phyloP scores from a whole-genome alignment of 2,329 filamentous ascomycete species.

The Sporothrix schenckii region DNA sequence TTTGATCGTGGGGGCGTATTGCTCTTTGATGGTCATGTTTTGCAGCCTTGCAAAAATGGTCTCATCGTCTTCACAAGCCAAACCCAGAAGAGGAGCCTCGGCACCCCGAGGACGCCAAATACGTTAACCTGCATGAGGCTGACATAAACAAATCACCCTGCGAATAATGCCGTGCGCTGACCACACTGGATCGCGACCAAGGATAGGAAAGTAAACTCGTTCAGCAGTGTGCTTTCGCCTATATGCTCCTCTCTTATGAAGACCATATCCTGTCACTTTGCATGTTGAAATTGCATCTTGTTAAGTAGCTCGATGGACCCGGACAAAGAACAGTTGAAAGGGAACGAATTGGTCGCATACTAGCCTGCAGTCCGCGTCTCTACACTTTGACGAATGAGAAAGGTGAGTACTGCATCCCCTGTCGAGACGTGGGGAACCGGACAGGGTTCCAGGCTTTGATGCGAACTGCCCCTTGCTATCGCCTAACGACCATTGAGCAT shows the following conservation, averaged over 20 bases:
- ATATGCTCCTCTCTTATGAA: not conserved
- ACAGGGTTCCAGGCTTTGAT: not conserved
- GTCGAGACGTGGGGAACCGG: constrained; percentile 20
- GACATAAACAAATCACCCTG: not conserved
- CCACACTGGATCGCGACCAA: not conserved
- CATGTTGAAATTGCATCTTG: not conserved
- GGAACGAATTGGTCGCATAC: not conserved
- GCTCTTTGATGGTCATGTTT: not conserved
- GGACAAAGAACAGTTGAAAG: not conserved
- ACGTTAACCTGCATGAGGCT: not conserved
- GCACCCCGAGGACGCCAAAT: not conserved
- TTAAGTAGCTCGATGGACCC: constrained; percentile 1
- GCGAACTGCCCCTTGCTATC: too few species aligned
- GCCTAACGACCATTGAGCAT: not conserved
- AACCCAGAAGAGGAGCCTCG: constrained; percentile 13
- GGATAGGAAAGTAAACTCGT: not conserved
- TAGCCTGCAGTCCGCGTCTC: constrained; percentile 27
- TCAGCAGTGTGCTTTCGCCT: too few species aligned
- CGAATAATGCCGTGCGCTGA: not conserved
- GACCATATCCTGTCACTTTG: not conserved
- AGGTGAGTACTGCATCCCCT: constrained; percentile 26
- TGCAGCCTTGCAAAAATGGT: not conserved
- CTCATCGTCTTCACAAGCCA: constrained; percentile 25
- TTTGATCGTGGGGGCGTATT: constrained; percentile 1
- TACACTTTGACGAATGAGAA: constrained; percentile 27